Evolutionary conservation across 768 basidiomycete genomes (phyloP).

Genomic region (Lactarius evosmus): DNA sequence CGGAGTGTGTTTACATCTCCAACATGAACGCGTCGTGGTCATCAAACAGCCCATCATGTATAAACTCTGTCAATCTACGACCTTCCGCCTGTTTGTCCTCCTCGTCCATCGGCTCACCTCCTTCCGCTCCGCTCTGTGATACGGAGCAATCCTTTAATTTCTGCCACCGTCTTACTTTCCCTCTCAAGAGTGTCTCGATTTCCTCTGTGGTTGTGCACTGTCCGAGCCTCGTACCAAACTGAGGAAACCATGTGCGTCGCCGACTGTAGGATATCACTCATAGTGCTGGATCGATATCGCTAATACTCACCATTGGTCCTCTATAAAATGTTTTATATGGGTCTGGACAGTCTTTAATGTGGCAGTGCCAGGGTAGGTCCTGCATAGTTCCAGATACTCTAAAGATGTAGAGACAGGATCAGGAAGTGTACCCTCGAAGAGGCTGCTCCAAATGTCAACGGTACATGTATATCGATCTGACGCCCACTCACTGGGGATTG

Average conservation of each 20-base stretch:
- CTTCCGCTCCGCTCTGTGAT: conserved; percentile 7
- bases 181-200: conserved; percentile 29
- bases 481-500: conserved; percentile 60
- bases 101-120: background rate
- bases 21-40: background rate
- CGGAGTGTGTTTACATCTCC: background rate
- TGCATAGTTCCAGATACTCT: conserved; percentile 66
- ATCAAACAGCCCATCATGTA: conserved; percentile 1
- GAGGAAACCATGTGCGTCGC: conserved; percentile 32
- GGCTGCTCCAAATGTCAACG: conserved; percentile 36
- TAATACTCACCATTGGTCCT: conserved; percentile 58
- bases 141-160: conserved; percentile 11
- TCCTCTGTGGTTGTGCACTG: conserved; percentile 28
- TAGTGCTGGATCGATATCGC: background rate
- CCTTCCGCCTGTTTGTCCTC: background rate
- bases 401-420: conserved; percentile 65
- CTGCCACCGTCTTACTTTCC: conserved; percentile 31
- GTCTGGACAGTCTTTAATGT: conserved; percentile 51
- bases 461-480: background rate
- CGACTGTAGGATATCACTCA: conserved; percentile 22
- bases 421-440: conserved; percentile 53
- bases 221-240: conserved; percentile 30
- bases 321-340: conserved; percentile 66
- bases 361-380: conserved; percentile 47
- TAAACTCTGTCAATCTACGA: background rate